These are phyloP conservation scores for Pseudogymnoascus pannorum DNA, from an alignment of 2,329 filamentous ascomycete genomes.

Conservation along the genomic window DNA sequence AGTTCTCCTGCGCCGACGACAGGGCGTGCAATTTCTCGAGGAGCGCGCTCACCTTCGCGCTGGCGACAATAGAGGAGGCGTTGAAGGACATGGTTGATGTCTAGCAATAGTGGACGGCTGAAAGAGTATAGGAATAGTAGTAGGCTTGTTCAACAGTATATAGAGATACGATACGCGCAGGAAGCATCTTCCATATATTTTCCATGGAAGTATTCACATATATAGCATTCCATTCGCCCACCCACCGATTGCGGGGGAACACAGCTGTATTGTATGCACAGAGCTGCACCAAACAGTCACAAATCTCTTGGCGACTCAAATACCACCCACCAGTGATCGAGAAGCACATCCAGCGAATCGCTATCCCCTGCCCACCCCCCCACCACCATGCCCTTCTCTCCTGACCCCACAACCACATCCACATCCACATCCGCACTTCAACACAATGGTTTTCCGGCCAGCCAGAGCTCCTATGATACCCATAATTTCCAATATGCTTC, in stretches of 20 bases:
- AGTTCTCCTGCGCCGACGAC: conserved; percentile 29
- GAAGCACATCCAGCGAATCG: neutral
- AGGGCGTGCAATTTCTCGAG: conserved; percentile 28
- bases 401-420: neutral
- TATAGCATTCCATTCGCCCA: neutral
- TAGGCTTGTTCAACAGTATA: neutral
- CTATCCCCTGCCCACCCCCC: neutral
- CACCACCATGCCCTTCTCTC: neutral
- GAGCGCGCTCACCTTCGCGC: conserved; percentile 14
- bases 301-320: neutral
- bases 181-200: neutral
- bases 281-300: neutral
- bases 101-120: neutral
- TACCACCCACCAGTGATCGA: neutral
- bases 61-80: neutral
- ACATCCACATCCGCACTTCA: neutral
- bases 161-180: neutral
- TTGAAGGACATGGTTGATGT: conserved; percentile 28
- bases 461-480: neutral
- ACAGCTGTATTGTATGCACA: neutral
- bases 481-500: neutral
- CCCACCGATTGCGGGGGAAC: neutral
- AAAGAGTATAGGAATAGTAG: neutral
- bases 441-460: too few relatives aligned
- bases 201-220: neutral